Percentiles rank a stretch among this genome's conserved stretches.
Evolutionary conservation across 108 stramenopile genomes (phyloP).

Genomic region (Aurantiochytrium sp.): DNA sequence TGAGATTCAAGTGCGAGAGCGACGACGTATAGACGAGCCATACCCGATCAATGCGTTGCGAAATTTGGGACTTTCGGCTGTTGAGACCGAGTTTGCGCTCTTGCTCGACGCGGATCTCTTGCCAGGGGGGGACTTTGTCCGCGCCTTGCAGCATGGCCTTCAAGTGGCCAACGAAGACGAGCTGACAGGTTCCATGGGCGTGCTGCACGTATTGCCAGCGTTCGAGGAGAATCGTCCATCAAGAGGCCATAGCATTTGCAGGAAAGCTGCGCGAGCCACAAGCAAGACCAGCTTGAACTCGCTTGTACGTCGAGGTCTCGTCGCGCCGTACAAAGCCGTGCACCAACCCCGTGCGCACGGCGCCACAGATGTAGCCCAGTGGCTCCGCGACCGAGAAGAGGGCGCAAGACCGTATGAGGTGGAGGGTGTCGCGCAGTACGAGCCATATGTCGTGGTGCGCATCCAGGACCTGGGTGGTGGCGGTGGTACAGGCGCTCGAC

Average conservation of each 20-base stretch:
- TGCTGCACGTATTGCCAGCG: background rate
- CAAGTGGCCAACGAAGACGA: too few species aligned
- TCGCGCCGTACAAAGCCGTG: background rate
- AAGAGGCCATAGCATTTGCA: background rate
- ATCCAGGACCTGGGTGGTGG: background rate
- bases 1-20: background rate
- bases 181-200: too few species aligned
- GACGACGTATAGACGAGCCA: background rate
- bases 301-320: background rate
- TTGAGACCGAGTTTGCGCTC: background rate
- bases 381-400: background rate
- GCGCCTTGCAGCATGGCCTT: too few species aligned
- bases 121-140: background rate
- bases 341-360: constrained; percentile 7
- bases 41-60: background rate
- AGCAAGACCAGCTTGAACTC: background rate
- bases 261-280: background rate
- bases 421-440: background rate
- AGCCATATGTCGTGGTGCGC: background rate
- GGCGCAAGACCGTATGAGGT: background rate
- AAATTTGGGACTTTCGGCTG: background rate
- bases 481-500: background rate
- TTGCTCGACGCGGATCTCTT: background rate
- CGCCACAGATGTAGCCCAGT: background rate
- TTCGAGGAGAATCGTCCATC: background rate